Evolutionary conservation across 768 basidiomycete genomes (phyloP), one percentile per base, ranked within the genome.

Genomic region (Collybia mongolica): DNA sequence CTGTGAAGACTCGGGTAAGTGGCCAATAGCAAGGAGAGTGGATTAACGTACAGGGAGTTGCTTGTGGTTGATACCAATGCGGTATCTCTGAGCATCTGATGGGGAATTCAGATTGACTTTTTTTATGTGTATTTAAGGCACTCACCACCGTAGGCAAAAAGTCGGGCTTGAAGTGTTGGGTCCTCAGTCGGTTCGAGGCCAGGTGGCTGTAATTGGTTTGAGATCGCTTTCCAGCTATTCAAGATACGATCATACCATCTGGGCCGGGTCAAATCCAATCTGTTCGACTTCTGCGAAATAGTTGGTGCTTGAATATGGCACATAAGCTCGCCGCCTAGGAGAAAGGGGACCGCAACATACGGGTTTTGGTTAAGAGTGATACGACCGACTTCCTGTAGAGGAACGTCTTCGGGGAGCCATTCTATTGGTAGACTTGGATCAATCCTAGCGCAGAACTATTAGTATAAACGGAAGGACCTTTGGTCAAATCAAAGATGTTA

Each of bases 91-190:
- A 1, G 72, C 66, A 55, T 74, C 72, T 66, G 41, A 5, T 8
- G 26, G 24, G 39, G 29, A 19, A 38, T 11, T 44, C 7, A 29
- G 35, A 18, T 29, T 8, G 28, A 19, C 44, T 20, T 7, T 17
- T 19, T 4, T 22, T 37, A 29, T 48, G 29, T 38, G n/a, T 35
- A 18, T 3, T 39, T 12, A 24, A 36, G 6, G 29, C 39, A 45
- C 64, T 53, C 56, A 70, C 77, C 78, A 38, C 73, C 74, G 59
- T 84, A 83, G 1, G 79, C 74, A 65, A 82, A 83, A 46, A 83
- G 65, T 28, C 81, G 76, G 15, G 73, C 71, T 61, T 84, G 82
- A 18, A 83, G 72, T 37, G 79, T 79, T 1, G 81, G 82, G 62
- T 84, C 82, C 40, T 77, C 78, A 0, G 72, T 74, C 5, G 80